Evolutionary conservation across 768 basidiomycete species (phyloP).

Genomic region (Obba rivulosa): DNA sequence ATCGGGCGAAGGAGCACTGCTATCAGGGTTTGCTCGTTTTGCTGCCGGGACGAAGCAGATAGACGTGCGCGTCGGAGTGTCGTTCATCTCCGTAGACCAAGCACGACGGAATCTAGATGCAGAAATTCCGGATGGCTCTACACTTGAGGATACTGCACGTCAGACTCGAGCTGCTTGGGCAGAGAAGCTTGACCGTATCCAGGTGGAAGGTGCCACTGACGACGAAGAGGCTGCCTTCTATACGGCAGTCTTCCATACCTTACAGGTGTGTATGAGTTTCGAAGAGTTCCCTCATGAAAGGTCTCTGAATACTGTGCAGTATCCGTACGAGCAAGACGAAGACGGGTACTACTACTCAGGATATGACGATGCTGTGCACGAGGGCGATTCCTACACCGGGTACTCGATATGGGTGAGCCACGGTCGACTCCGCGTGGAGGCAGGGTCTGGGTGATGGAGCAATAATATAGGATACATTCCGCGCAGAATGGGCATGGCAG

Average conservation of each 20-base stretch:
- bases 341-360: constrained; percentile 68
- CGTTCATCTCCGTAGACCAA: constrained; percentile 70
- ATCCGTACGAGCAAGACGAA: constrained; percentile 74
- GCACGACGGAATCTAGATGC: constrained; percentile 34
- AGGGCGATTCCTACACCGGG: constrained; percentile 69
- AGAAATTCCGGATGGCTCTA: constrained; percentile 34
- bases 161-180: constrained; percentile 31
- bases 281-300: not conserved
- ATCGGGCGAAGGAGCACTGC: constrained; percentile 35
- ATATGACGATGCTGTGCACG: constrained; percentile 61
- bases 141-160: constrained; percentile 33
- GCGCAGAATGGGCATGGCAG: constrained; percentile 76
- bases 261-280: constrained; percentile 50
- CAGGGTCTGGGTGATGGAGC: no score
- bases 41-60: constrained; percentile 28
- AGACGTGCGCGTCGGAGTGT: constrained; percentile 60
- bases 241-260: constrained; percentile 58
- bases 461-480: constrained; percentile 61
- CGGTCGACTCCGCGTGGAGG: no score
- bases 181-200: constrained; percentile 35
- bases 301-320: constrained; percentile 35
- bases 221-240: constrained; percentile 37
- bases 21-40: constrained; percentile 52
- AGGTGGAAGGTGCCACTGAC: constrained; percentile 28
- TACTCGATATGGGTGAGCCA: constrained; percentile 75